These are phyloP conservation scores for Carex arenaria DNA, from an alignment of 202 grass and related monocot species.

Conservation along the genomic window DNA sequence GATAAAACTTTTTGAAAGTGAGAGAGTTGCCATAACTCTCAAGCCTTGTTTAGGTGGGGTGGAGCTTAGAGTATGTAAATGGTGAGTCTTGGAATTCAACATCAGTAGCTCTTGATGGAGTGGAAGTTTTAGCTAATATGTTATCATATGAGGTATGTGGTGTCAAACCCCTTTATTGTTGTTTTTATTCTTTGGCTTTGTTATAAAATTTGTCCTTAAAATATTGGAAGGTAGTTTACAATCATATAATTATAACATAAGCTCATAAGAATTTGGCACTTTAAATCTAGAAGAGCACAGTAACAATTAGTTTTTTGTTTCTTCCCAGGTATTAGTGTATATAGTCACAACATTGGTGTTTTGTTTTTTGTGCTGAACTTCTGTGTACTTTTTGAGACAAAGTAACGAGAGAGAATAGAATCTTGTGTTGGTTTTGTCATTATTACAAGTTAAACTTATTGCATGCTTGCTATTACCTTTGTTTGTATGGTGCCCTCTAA, in stretches of 20 bases:
- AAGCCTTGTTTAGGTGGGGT: neutral
- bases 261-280: neutral
- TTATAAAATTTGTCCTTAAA: neutral
- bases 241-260: neutral
- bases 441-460: neutral
- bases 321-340: no score
- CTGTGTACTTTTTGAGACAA: neutral
- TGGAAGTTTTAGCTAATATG: neutral
- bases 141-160: neutral
- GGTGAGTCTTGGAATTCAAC: neutral
- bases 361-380: neutral
- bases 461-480: neutral
- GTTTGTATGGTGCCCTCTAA: neutral
- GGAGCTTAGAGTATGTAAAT: neutral
- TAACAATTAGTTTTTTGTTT: neutral
- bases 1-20: neutral
- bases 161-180: neutral
- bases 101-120: neutral
- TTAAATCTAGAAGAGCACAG: neutral
- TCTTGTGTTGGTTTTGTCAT: neutral
- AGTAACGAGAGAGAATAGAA: neutral
- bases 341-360: no score
- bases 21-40: neutral
- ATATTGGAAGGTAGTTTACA: neutral
- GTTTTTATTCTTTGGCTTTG: neutral